phyloP scores from a whole-genome alignment of 495 filamentous ascomycete genomes.

The Endocarpon pusillum region DNA sequence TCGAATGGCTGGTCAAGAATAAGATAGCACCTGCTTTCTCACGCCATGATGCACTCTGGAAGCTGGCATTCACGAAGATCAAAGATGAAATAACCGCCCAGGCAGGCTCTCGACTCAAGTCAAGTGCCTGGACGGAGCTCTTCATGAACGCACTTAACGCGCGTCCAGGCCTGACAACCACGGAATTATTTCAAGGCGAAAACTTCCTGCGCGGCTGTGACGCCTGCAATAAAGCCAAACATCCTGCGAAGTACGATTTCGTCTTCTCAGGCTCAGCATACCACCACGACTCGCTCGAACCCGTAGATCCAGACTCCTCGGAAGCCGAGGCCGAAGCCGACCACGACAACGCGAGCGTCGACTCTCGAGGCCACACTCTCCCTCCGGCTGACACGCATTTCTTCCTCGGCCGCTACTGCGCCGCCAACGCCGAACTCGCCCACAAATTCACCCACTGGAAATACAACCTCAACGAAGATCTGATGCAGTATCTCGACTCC shows the following conservation, averaged over 20 bases:
- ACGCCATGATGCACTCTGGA: conserved; percentile 45
- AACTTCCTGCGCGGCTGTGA: conserved; percentile 37
- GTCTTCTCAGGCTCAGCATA: conserved; percentile 55
- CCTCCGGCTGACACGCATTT: conserved; percentile 21
- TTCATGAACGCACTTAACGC: conserved; percentile 50
- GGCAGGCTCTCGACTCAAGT: conserved; percentile 53
- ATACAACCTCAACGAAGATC: conserved; percentile 51
- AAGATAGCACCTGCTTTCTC: conserved; percentile 62
- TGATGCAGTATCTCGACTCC: conserved; percentile 38
- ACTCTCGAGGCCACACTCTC: conserved; percentile 12
- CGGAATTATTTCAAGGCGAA: conserved; percentile 13
- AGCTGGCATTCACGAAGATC: conserved; percentile 55
- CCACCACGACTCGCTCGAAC: conserved; percentile 47
- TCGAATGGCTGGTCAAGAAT: conserved; percentile 71
- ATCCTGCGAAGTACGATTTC: conserved; percentile 46
- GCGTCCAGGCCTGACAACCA: conserved; percentile 33
- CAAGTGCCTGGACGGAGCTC: conserved; percentile 50
- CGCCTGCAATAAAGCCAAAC: conserved; percentile 55
- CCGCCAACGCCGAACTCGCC: conserved; percentile 46
- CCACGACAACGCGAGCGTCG: conserved; percentile 16
- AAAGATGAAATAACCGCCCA: conserved; percentile 53
- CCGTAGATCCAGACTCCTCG: conserved; percentile 35
- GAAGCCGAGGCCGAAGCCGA: conserved; percentile 24
- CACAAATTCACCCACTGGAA: conserved; percentile 65
- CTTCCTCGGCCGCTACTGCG: conserved; percentile 42